phyloP scores from a whole-genome alignment of 208 protist species.

The Trypanosomatidae sp. region DNA sequence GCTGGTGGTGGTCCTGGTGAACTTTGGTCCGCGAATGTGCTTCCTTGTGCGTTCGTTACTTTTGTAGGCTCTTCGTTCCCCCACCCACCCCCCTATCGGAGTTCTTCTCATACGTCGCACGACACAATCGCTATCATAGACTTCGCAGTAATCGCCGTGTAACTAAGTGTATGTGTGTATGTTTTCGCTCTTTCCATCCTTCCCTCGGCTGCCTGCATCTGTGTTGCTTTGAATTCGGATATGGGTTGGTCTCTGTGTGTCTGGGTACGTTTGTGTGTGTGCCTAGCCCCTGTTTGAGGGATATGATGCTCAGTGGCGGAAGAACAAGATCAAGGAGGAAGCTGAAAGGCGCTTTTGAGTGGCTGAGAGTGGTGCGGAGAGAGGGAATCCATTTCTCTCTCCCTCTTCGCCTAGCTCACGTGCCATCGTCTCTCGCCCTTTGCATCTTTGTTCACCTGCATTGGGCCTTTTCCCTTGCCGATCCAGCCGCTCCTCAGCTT shows the following conservation, averaged over 20 bases:
- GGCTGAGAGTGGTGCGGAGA: background rate
- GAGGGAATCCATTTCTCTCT: background rate
- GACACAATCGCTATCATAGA: background rate
- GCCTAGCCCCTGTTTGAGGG: background rate
- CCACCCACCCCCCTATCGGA: background rate
- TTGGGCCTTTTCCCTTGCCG: background rate
- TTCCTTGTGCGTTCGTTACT: background rate
- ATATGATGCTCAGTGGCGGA: background rate
- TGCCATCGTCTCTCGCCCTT: background rate
- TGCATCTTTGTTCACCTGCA: background rate
- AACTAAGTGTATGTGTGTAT: background rate
- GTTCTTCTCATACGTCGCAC: background rate
- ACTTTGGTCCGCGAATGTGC: background rate
- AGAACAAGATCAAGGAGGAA: too few species aligned
- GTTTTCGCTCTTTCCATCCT: background rate
- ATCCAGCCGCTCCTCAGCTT: background rate
- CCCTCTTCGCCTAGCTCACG: background rate
- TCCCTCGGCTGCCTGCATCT: background rate
- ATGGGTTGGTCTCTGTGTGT: background rate
- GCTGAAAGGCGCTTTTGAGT: background rate
- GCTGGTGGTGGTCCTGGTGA: background rate
- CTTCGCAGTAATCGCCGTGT: background rate
- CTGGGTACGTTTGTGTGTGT: background rate
- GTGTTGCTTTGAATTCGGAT: constrained; percentile 1
- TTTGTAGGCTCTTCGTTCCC: background rate